Evolutionary conservation across 73 alveolate species (phyloP).

Genomic region (Diophrys appendiculata): DNA sequence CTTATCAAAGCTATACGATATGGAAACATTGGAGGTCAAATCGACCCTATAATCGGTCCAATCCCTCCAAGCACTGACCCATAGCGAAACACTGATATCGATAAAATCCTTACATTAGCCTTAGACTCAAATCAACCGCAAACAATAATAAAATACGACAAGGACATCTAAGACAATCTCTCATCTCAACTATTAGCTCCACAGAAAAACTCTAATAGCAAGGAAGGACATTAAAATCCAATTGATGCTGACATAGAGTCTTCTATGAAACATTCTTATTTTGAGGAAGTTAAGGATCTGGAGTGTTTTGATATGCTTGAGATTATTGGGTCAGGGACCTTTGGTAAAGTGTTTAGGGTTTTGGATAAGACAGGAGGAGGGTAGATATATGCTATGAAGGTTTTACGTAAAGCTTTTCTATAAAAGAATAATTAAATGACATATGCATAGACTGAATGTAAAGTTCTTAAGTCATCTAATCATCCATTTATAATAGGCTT

Average conservation of each 20-base stretch:
- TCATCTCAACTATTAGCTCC: too few relatives aligned
- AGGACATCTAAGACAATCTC: neutral
- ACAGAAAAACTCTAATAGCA: too few relatives aligned
- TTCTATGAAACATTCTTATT: conserved; percentile 24
- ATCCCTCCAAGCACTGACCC: too few relatives aligned
- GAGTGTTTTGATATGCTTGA: conserved; percentile 74
- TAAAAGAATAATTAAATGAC: conserved; percentile 70
- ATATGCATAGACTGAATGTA: conserved; percentile 86
- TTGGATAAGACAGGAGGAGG: conserved; percentile 73
- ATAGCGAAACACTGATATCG: neutral
- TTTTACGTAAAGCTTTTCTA: conserved; percentile 73
- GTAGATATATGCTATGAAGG: conserved; percentile 86
- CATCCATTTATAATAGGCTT: conserved; percentile 88
- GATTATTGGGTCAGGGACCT: conserved; percentile 82
- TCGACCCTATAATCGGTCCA: conserved; percentile 17
- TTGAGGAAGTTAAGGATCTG: conserved; percentile 16
- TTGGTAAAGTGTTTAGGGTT: conserved; percentile 94
- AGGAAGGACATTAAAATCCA: neutral
- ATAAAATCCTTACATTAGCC: neutral
- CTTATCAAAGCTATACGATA: conserved; percentile 8
- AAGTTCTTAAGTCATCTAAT: conserved; percentile 68
- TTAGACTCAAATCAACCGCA: neutral
- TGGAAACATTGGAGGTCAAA: conserved; percentile 11
- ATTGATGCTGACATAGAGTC: conserved; percentile 6
- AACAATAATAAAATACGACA: neutral